Conservation (phyloP, 2,329 filamentous ascomycete species). For the Fusarium mundagurra region DNA sequence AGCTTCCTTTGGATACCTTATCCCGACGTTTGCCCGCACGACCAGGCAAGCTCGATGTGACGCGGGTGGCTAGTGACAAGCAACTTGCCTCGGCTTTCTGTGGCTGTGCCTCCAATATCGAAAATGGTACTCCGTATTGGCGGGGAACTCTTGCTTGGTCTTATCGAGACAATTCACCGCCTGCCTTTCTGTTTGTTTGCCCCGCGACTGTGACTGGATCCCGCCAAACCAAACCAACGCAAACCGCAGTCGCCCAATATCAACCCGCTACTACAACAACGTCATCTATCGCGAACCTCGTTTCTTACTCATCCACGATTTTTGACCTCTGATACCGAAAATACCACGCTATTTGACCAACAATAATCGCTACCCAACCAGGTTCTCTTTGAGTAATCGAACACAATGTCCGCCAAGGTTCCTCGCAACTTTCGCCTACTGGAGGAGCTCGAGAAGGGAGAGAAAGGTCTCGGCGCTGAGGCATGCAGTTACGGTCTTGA, state of each 20-base stretch:
- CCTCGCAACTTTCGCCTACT: slow-evolving; percentile 96
- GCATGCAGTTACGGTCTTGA: slow-evolving; percentile 97
- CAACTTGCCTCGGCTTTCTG: background rate
- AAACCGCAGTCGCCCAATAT: slow-evolving; percentile 28
- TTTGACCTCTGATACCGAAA: background rate
- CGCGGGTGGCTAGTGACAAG: slow-evolving; percentile 16
- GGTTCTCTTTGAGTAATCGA: background rate
- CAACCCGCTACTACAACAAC: slow-evolving; percentile 31
- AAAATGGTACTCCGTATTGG: slow-evolving; percentile 19
- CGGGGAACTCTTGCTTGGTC: slow-evolving; percentile 16
- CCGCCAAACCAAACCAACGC: background rate
- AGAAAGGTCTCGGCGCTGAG: slow-evolving; percentile 96
- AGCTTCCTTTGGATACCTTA: slow-evolving; percentile 7
- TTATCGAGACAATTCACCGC: slow-evolving; percentile 20
- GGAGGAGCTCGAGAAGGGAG: slow-evolving; percentile 98
- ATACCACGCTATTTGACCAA: background rate
- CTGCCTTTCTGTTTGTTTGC: slow-evolving; percentile 31
- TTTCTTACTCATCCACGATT: slow-evolving; percentile 1
- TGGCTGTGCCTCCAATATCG: slow-evolving; percentile 1
- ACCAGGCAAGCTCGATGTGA: slow-evolving; percentile 15
- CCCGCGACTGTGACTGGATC: slow-evolving; percentile 31
- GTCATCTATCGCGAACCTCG: slow-evolving; percentile 21
- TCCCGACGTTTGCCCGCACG: slow-evolving; percentile 30
- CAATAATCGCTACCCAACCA: background rate
- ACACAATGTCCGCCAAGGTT: slow-evolving; percentile 65